Base-by-base conservation (phyloP, 345 rosid species). In the Sonneratia caseolaris region DNA sequence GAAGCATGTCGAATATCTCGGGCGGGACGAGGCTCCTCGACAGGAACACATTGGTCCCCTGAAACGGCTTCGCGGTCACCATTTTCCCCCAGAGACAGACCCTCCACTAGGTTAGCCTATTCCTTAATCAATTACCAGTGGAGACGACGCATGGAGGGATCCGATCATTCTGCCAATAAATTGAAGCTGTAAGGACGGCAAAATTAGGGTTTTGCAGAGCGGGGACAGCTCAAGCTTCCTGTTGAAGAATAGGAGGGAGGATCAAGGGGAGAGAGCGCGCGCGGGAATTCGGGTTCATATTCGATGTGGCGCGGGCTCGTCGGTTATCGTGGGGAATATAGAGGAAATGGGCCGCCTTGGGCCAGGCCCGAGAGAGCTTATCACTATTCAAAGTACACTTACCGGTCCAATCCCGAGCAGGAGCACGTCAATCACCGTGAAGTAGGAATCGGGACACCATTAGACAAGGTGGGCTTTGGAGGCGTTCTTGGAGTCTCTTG, bases 21-120 rank as follows among this genome's bases (percentile, higher is more conserved):
- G 97, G 97, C 5, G 97, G 92, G 1, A 92, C 97, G 48, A 95
- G 83, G 77, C 82, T 92, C 64, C 99, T 78, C 9, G 96, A 95
- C 92, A 92, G 84, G 86, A 86, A 92, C 43, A 92, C 96, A 32
- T 75, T 90, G 15, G 87, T 74, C 45, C 89, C 98, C 66, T 79
- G 82, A 84, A 95, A 92, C 68, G 91, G 69, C 74, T 83, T 87
- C 74, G 82, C 72, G 77, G 75, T 90, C 89, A 79, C 78, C 94
- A 81, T 82, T 82, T 24, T 43, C 68, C 6, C 18, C 51, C 22
- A 15, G 10, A 40, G 40, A 62, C 37, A 18, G 19, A 19, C 2
- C 21, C 35, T 45, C 37, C 27, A 37, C 5, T 24, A 1, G 49
- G 22, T 7, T 35, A 49, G 38, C 37, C 59, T 53, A 21, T 9